A percentile compares a stretch with the other conserved stretches of the same genome.
Conservation (phyloP, 177 flowering plant genomes). For the Vitis hybrid region DNA sequence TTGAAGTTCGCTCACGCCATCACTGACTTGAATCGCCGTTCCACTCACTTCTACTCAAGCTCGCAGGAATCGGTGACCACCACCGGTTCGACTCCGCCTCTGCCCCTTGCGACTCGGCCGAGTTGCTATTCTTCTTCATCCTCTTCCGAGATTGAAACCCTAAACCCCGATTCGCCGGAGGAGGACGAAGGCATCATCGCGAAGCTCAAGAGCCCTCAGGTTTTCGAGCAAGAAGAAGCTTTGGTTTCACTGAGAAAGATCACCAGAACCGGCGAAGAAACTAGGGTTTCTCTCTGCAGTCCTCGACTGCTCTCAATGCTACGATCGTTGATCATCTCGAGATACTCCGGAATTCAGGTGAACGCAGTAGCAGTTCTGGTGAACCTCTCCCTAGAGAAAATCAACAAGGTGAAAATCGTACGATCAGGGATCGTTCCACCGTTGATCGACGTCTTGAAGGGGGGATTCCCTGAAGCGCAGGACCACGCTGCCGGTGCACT, state of each 20-base stretch:
- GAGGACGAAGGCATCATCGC: constrained; percentile 37
- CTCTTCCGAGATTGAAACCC: constrained; percentile 39
- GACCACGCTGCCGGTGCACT: constrained; percentile 69
- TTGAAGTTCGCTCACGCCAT: constrained; percentile 23
- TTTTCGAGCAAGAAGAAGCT: constrained; percentile 47
- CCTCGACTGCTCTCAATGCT: constrained; percentile 44
- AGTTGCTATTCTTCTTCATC: constrained; percentile 48
- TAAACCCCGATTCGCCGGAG: constrained; percentile 14
- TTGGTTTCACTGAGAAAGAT: constrained; percentile 36
- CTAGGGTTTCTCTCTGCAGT: constrained; percentile 43
- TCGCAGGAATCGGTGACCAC: constrained; percentile 37
- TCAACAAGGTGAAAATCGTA: constrained; percentile 62
- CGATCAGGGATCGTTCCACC: constrained; percentile 64
- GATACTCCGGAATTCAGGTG: constrained; percentile 43
- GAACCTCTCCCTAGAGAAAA: constrained; percentile 49
- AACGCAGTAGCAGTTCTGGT: constrained; percentile 59
- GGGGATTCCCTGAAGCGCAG: constrained; percentile 56
- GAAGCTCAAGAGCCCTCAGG: constrained; percentile 39
- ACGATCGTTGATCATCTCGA: constrained; percentile 34
- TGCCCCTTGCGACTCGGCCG: constrained; percentile 35
- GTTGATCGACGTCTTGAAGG: constrained; percentile 46
- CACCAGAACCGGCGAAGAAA: constrained; percentile 41
- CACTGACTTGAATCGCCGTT: constrained; percentile 22
- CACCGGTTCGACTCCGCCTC: constrained; percentile 17
- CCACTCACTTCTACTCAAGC: constrained; percentile 24